Evolutionary conservation across 106 monocot species (phyloP).

Genomic region (Amphibolis antarctica): DNA sequence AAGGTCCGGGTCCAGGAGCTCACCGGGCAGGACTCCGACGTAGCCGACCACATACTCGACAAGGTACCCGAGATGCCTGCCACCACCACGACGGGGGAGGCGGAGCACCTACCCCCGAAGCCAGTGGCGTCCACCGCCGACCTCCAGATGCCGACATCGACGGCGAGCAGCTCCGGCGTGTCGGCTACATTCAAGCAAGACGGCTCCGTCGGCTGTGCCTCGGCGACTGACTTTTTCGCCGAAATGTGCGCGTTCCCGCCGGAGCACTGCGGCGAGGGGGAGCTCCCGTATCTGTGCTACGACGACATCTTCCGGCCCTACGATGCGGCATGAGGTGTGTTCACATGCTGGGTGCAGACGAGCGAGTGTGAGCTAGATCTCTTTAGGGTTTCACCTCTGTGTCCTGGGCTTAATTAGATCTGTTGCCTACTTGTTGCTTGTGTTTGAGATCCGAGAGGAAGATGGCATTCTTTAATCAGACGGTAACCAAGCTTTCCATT

Average conservation of each 20-base stretch:
- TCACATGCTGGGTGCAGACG: no score
- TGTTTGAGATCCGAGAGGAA: no score
- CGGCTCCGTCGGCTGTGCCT: no score
- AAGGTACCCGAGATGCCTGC: background rate
- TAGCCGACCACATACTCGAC: slow-evolving; percentile 11
- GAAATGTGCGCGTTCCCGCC: background rate
- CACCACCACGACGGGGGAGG: background rate
- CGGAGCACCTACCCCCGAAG: background rate
- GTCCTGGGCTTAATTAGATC: no score
- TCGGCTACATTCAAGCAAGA: background rate
- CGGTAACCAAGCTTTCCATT: no score
- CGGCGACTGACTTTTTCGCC: no score
- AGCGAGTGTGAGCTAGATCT: no score
- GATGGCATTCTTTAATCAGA: no score
- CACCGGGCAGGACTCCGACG: slow-evolving; percentile 50
- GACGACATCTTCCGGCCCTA: background rate
- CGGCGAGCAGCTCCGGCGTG: background rate
- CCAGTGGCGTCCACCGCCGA: background rate
- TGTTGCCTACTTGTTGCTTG: no score
- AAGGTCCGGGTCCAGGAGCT: slow-evolving; percentile 42
- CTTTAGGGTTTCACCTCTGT: no score
- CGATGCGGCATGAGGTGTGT: background rate
- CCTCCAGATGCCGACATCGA: background rate
- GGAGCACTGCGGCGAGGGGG: background rate
- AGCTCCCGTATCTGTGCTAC: background rate